Base-by-base conservation (phyloP, 2,329 filamentous ascomycete genomes). In the Fusarium chaquense region DNA sequence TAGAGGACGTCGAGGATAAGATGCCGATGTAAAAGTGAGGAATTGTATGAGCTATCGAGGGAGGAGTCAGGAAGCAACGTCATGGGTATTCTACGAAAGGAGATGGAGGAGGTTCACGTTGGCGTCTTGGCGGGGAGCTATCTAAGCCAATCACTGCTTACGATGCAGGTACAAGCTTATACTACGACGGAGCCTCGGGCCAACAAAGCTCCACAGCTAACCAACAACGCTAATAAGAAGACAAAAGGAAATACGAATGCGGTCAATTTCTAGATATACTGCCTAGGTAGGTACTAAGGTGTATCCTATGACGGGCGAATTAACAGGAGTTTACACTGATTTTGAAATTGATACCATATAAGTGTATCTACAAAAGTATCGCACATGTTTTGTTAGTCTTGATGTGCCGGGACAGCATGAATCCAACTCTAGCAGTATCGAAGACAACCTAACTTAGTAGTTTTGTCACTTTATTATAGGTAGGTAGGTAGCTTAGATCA, bases 271-370 rank as follows among this genome's bases (percentile, higher is more conserved):
- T 20, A 20, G 15, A 18, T 18, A 6, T 18, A 44, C 22, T 30
- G 9, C 28, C 10, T 30, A 30, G 9, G 10, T 9, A 43, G 24
- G 24, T 26, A 26, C 20, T 20, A 26, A 26, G 24, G 7, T 26
- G 20, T 16, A 24, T 11, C 10, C 13, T 24, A 44, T 12, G 18
- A 16, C 15, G 18, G 4, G 9, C 5, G 18, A 26, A 22, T 10
- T 15, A 44, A 26, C 15, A 5, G 4, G 22, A 44, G 8, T 44
- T 6, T 26, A 7, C 18, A 22, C 11, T 26, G 9, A 6, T 26
- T 43, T 15, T 13, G 91, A 89, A 78, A 16, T 6, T 30, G 28
- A 24, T 40, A 9, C 36, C n/a, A 40, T 22, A n/a, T 20, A 40
- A 20, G 36, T 9, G n/a, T 13, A 20, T 40, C 36, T 15, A n/a